These are phyloP conservation scores for Fusarium mexicanum DNA, from an alignment of 2,329 filamentous ascomycete genomes.

Conservation along the genomic window DNA sequence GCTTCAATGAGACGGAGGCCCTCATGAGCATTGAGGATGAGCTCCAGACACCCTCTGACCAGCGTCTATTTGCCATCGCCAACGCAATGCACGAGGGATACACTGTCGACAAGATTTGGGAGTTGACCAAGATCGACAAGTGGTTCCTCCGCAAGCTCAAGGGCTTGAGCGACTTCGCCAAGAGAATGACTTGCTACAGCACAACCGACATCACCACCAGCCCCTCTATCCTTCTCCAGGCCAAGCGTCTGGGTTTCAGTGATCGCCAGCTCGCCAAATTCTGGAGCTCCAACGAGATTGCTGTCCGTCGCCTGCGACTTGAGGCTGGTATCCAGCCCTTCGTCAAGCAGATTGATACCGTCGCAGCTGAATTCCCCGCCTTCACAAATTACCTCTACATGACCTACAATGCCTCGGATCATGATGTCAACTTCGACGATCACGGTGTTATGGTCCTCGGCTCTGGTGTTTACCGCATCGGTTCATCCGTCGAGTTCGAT, in stretches of 20 bases:
- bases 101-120: conserved; percentile 96
- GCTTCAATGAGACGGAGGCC: conserved; percentile 90
- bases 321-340: conserved; percentile 87
- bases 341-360: conserved; percentile 98
- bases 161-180: conserved; percentile 88
- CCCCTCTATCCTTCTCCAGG: conserved; percentile 75
- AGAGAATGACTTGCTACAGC: conserved; percentile 75
- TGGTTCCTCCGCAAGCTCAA: conserved; percentile 97
- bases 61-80: conserved; percentile 95
- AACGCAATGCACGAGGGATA: conserved; percentile 97
- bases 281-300: conserved; percentile 93
- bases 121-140: conserved; percentile 97
- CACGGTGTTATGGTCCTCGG: conserved; percentile 96
- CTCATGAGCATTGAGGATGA: conserved; percentile 97
- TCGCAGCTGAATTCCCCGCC: conserved; percentile 95
- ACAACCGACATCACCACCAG: conserved; percentile 72
- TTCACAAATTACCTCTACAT: conserved; percentile 96
- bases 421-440: conserved; percentile 86
- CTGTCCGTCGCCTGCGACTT: conserved; percentile 83
- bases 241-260: conserved; percentile 94
- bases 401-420: conserved; percentile 91
- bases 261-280: conserved; percentile 94
- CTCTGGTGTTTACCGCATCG: conserved; percentile 96
- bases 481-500: conserved; percentile 97
- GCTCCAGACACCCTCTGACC: conserved; percentile 95